Conservation (phyloP, 2,329 filamentous ascomycete genomes). For the Fusarium subglutinans region DNA sequence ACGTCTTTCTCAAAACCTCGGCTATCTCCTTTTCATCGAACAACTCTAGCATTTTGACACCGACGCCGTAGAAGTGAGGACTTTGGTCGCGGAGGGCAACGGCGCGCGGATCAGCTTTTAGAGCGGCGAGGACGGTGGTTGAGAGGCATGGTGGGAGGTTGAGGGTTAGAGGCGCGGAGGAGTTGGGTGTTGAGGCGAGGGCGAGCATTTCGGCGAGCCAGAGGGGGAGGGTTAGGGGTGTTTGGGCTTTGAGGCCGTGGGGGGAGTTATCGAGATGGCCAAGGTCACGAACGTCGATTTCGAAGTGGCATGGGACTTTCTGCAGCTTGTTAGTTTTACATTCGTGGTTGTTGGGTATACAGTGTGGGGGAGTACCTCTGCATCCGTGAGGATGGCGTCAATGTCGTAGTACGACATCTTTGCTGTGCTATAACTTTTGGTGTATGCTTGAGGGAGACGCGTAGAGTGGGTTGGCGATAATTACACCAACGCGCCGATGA, state of each 20-base stretch:
- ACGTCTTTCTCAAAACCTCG: constrained; percentile 78
- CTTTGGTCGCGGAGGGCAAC: constrained; percentile 86
- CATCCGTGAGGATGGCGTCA: constrained; percentile 84
- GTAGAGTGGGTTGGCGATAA: constrained; percentile 20
- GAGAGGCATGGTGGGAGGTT: constrained; percentile 83
- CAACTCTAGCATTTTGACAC: constrained; percentile 85
- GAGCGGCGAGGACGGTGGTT: constrained; percentile 82
- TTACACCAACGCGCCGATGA: constrained; percentile 37
- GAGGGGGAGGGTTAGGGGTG: constrained; percentile 83
- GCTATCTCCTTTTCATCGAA: constrained; percentile 86
- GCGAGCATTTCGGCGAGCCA: constrained; percentile 97
- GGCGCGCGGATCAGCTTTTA: constrained; percentile 88
- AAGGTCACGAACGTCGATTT: constrained; percentile 85
- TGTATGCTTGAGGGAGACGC: constrained; percentile 29
- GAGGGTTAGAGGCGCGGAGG: constrained; percentile 75
- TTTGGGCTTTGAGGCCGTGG: constrained; percentile 79
- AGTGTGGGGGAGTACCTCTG: constrained; percentile 65
- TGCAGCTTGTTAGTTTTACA: constrained; percentile 49
- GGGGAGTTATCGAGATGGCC: constrained; percentile 90
- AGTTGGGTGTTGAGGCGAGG: constrained; percentile 64
- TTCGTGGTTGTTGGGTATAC: not conserved
- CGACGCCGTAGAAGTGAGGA: constrained; percentile 87
- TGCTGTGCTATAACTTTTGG: not conserved
- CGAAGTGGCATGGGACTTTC: constrained; percentile 97
- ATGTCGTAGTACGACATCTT: constrained; percentile 84